These are phyloP conservation scores for Cladosporium sp. DNA, from an alignment of 2,329 filamentous ascomycete species.

Conservation along the genomic window DNA sequence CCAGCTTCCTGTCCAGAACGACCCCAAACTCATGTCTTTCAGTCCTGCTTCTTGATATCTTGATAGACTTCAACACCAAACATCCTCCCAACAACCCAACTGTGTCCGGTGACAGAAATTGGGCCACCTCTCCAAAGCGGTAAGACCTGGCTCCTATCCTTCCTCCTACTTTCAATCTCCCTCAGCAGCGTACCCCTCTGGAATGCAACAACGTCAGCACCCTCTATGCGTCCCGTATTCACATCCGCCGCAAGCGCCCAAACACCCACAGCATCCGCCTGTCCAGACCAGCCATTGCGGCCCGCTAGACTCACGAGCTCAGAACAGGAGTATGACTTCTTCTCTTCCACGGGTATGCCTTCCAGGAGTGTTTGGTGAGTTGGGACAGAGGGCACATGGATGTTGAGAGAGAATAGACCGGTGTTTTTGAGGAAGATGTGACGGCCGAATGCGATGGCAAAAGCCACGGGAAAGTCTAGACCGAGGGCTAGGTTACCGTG, in stretches of 20 bases:
- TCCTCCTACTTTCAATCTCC: conserved; percentile 26
- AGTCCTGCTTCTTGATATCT: conserved; percentile 23
- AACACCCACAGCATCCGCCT: conserved; percentile 29
- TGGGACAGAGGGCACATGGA: conserved; percentile 31
- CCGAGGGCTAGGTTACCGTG: conserved; percentile 33
- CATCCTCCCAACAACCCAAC: conserved; percentile 29
- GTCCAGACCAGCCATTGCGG: conserved; percentile 18
- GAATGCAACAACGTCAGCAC: conserved; percentile 30
- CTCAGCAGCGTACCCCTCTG: conserved; percentile 29
- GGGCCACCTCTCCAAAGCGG: conserved; percentile 34
- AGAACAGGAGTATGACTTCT: conserved; percentile 24
- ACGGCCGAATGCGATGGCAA: conserved; percentile 29
- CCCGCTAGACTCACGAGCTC: conserved; percentile 26
- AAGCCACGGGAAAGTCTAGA: conserved; percentile 34
- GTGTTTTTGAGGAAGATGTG: conserved; percentile 32
- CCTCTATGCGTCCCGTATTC: conserved; percentile 26
- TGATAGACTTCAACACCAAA: conserved; percentile 31
- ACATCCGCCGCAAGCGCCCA: conserved; percentile 32
- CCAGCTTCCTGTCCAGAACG: too few species aligned
- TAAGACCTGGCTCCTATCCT: conserved; percentile 29
- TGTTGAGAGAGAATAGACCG: conserved; percentile 28
- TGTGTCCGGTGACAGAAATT: conserved; percentile 30
- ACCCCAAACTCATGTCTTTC: too few species aligned
- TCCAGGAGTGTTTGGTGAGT: conserved; percentile 27
- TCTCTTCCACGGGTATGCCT: conserved; percentile 28